phyloP scores from a whole-genome alignment of 2,329 filamentous ascomycete species.

The Cercospora zeae-maydis region DNA sequence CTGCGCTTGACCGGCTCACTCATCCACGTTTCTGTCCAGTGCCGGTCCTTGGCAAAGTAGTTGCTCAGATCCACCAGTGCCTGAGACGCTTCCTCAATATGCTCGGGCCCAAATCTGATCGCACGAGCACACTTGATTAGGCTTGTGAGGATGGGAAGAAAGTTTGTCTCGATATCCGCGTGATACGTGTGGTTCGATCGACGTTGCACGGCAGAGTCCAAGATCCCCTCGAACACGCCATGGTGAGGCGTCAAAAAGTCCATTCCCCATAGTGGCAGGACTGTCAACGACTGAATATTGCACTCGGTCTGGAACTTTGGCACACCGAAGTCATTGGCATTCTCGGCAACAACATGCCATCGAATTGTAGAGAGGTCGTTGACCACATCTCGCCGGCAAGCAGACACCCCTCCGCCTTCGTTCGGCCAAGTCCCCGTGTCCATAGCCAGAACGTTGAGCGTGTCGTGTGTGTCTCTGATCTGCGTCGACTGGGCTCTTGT shows the following conservation, averaged over 20 bases:
- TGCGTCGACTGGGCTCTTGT: constrained; percentile 48
- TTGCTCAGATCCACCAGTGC: constrained; percentile 44
- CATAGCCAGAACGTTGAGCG: constrained; percentile 41
- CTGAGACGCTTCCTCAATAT: constrained; percentile 42
- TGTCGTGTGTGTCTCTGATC: constrained; percentile 40
- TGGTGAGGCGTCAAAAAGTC: constrained; percentile 43
- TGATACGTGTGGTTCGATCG: constrained; percentile 33
- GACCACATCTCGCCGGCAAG: constrained; percentile 43
- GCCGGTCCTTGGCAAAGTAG: constrained; percentile 43
- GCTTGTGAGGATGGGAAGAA: constrained; percentile 38
- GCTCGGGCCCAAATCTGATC: constrained; percentile 38
- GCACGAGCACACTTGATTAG: constrained; percentile 41
- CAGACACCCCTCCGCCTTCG: constrained; percentile 43
- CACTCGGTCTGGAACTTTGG: constrained; percentile 44
- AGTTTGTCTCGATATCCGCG: constrained; percentile 39
- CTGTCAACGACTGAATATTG: constrained; percentile 43
- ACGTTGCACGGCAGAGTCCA: constrained; percentile 40
- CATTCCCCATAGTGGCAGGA: constrained; percentile 43
- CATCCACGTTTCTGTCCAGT: constrained; percentile 49
- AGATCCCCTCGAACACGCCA: constrained; percentile 43
- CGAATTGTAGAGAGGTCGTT: constrained; percentile 43
- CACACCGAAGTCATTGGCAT: constrained; percentile 43
- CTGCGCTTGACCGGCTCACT: constrained; percentile 46
- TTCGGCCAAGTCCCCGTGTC: constrained; percentile 46
- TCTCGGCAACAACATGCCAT: constrained; percentile 45